Evolutionary conservation across 2,329 filamentous ascomycete genomes (phyloP).

Genomic region (Dichotomopilus funicola): DNA sequence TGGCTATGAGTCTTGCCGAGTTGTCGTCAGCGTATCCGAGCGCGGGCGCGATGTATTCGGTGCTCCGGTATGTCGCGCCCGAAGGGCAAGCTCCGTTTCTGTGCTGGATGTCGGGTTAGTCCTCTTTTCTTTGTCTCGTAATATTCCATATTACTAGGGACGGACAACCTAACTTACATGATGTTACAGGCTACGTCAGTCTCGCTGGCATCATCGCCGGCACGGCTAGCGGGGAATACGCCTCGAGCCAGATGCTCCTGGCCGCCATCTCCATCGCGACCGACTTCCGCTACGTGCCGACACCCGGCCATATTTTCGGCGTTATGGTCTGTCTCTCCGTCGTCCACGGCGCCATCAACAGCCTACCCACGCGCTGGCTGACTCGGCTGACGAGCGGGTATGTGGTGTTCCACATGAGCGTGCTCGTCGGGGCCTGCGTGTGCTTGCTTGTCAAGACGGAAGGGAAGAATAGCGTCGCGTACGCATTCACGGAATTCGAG

Average conservation of each 20-base stretch:
- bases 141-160: no score
- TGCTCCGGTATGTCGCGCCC: slow-evolving; percentile 44
- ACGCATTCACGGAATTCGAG: slow-evolving; percentile 50
- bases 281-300: slow-evolving; percentile 42
- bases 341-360: slow-evolving; percentile 47
- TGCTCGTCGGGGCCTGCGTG: slow-evolving; percentile 45
- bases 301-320: slow-evolving; percentile 40
- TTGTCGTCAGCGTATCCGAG: slow-evolving; percentile 51
- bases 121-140: not conserved
- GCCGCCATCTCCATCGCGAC: slow-evolving; percentile 47
- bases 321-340: slow-evolving; percentile 51
- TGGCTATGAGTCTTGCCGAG: slow-evolving; percentile 46
- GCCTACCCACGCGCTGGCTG: slow-evolving; percentile 50
- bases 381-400: slow-evolving; percentile 52
- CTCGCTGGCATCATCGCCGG: slow-evolving; percentile 47
- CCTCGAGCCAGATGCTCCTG: slow-evolving; percentile 49
- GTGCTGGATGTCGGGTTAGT: slow-evolving; percentile 35
- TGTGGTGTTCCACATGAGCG: slow-evolving; percentile 49
- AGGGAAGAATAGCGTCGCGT: slow-evolving; percentile 44
- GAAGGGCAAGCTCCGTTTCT: slow-evolving; percentile 39
- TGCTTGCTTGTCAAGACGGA: slow-evolving; percentile 44
- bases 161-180: not conserved
- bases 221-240: slow-evolving; percentile 51
- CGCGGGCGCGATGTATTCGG: slow-evolving; percentile 41
- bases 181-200: slow-evolving; percentile 41